Evolutionary conservation across 225 moss, liverwort and hornwort species (phyloP), one percentile per base, ranked within the genome.

Genomic region (Anthoceros angustus): DNA sequence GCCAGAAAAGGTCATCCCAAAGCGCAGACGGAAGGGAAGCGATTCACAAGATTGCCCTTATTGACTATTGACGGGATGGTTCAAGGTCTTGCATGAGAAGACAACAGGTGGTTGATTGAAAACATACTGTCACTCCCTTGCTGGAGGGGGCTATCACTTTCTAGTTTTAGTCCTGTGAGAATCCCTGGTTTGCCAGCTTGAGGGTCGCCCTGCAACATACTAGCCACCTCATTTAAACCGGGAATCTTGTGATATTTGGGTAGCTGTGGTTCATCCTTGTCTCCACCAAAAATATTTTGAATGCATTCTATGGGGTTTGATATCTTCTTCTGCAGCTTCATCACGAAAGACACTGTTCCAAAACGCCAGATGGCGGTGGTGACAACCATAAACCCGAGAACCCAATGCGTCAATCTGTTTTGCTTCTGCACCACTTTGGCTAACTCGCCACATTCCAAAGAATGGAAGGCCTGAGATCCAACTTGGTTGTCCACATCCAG

Each of bases 361-460:
- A 79, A 66, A 66, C 81, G 73, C 81, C 84, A 84, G 39, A 63
- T 74, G 42, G 81, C 48, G 46, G 84, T 68, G 45, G 79, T 71
- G 50, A 81, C 64, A 39, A 67, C 76, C 71, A 77, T 79, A 41
- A 84, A 66, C 25, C 77, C 84, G 62, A 84, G 42, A 32, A 79
- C 70, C 84, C 84, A 81, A 39, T 84, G 81, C 21, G 75, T 81
- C 7, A 39, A n/a, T 67, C 43, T 71, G 50, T 81, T 77, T 67
- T 77, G 65, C 69, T 72, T 79, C 64, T 66, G 21, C 0, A 79
- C 72, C 12, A 68, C 73, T 65, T 75, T 64, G 45, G 62, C 42
- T n/a, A 62, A 12, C 18, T n/a, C 16, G 43, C 10, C 60, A 70
- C 70, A 23, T 32, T 67, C 24, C 70, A 64, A 10, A 70, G 55